These are phyloP conservation scores for Solanum pimpinellifolium DNA, from an alignment of 257 asterid genomes.

Conservation along the genomic window DNA sequence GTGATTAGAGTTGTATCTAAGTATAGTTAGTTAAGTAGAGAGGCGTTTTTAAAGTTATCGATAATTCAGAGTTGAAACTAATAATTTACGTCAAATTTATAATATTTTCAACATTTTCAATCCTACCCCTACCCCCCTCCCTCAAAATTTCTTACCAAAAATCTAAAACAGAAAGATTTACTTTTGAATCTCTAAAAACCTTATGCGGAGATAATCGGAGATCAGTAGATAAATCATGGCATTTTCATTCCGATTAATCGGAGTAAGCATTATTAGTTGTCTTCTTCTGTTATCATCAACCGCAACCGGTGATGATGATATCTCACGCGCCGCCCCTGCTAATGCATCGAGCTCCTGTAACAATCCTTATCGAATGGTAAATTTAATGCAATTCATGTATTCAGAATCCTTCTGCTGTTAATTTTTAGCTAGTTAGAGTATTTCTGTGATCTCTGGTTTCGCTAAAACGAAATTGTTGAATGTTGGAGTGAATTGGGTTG, in stretches of 20 bases:
- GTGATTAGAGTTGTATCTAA: no score
- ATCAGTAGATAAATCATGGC: background rate
- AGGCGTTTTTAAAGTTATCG: no score
- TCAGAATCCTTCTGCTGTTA: background rate
- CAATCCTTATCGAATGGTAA: background rate
- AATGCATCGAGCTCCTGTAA: background rate
- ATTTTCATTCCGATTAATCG: background rate
- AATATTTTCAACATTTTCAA: background rate
- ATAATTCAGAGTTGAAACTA: no score
- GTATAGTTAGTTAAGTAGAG: no score
- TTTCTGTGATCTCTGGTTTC: background rate
- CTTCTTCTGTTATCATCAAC: background rate
- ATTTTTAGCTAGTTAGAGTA: background rate
- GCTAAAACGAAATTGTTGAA: background rate
- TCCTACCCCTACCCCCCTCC: background rate
- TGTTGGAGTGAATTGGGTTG: background rate
- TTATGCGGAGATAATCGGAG: background rate
- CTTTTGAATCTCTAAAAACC: background rate
- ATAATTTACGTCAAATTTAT: background rate
- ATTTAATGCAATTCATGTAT: background rate
- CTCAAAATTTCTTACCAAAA: background rate
- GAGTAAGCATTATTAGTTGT: background rate
- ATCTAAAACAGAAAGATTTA: background rate
- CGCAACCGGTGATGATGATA: background rate
- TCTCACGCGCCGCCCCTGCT: slow-evolving; percentile 2